Evolutionary conservation across 2,329 filamentous ascomycete genomes (phyloP).

Genomic region (Ascochyta lentis): DNA sequence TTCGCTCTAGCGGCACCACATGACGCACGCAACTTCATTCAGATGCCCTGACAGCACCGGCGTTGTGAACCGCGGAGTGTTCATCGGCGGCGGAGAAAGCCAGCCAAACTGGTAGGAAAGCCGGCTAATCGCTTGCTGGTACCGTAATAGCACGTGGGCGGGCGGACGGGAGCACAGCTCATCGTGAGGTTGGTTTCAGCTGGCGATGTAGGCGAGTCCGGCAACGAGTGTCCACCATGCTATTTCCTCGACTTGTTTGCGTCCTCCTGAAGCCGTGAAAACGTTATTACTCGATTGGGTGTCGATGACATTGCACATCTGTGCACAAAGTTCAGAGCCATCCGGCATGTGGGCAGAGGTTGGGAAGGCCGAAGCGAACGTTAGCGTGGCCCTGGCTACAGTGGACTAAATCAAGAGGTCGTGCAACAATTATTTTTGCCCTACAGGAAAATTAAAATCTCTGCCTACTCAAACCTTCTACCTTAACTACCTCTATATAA

Average conservation of each 20-base stretch:
- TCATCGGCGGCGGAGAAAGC: constrained; percentile 2
- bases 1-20: constrained; percentile 20
- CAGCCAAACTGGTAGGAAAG: constrained; percentile 9
- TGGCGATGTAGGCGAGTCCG: constrained; percentile 1
- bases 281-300: neutral
- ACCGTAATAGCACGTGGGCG: constrained; percentile 13
- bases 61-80: constrained; percentile 1
- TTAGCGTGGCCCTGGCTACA: constrained; percentile 1
- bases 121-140: constrained; percentile 4
- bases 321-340: constrained; percentile 1
- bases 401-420: too few species aligned
- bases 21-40: constrained; percentile 12
- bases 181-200: constrained; percentile 12
- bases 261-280: neutral
- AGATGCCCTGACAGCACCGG: constrained; percentile 2
- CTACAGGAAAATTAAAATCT: too few species aligned
- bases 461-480: too few species aligned
- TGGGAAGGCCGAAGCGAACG: constrained; percentile 3
- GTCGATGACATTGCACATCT: constrained; percentile 1
- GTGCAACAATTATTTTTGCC: too few species aligned
- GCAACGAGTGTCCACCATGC: neutral
- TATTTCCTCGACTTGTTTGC: neutral
- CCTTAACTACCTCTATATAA: too few species aligned
- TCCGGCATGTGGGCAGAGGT: neutral
- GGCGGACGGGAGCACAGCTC: constrained; percentile 15